A percentile compares a stretch with the other conserved stretches of the same genome.
Evolutionary conservation across 352 stramenopile species (phyloP).

Genomic region (Aphanomyces euteiches): DNA sequence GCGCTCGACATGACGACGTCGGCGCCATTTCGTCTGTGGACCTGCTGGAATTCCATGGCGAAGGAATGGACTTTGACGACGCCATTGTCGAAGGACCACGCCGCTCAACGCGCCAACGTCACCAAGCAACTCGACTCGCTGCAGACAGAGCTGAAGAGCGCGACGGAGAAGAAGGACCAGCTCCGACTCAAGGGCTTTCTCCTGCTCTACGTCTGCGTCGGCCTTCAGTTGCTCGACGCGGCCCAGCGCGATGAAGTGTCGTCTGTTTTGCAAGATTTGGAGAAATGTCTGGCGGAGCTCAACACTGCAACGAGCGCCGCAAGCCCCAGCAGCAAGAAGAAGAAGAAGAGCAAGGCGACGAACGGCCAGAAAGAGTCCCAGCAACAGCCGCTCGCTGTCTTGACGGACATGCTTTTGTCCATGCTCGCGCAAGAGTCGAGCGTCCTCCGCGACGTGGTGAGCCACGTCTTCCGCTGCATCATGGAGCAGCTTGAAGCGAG

Average conservation of each 20-base stretch:
- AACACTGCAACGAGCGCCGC: slow-evolving; percentile 38
- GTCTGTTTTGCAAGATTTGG: slow-evolving; percentile 57
- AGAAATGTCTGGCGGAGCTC: slow-evolving; percentile 65
- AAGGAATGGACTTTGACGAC: slow-evolving; percentile 38
- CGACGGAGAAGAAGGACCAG: slow-evolving; percentile 30
- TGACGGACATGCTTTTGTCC: slow-evolving; percentile 80
- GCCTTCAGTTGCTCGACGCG: slow-evolving; percentile 65
- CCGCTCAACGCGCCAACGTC: slow-evolving; percentile 39
- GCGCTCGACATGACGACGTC: slow-evolving; percentile 30
- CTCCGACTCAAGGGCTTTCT: slow-evolving; percentile 60
- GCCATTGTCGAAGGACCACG: slow-evolving; percentile 41
- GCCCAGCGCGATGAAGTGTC: slow-evolving; percentile 58
- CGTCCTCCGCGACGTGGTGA: slow-evolving; percentile 79
- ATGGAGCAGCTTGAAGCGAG: slow-evolving; percentile 55
- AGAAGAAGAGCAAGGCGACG: slow-evolving; percentile 33
- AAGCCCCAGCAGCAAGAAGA: slow-evolving; percentile 20
- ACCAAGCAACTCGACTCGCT: slow-evolving; percentile 16
- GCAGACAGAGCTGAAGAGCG: slow-evolving; percentile 23
- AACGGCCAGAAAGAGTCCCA: neutral
- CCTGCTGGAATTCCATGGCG: slow-evolving; percentile 41
- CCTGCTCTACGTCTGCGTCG: slow-evolving; percentile 69
- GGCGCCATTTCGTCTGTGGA: slow-evolving; percentile 50
- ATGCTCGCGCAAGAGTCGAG: slow-evolving; percentile 78
- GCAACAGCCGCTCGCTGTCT: slow-evolving; percentile 59
- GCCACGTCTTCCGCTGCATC: slow-evolving; percentile 71